A percentile compares a stretch with the other conserved stretches of the same genome.
These are phyloP conservation scores for Fraxinus sp. DNA, from an alignment of 305 asterid species.

Conservation along the genomic window DNA sequence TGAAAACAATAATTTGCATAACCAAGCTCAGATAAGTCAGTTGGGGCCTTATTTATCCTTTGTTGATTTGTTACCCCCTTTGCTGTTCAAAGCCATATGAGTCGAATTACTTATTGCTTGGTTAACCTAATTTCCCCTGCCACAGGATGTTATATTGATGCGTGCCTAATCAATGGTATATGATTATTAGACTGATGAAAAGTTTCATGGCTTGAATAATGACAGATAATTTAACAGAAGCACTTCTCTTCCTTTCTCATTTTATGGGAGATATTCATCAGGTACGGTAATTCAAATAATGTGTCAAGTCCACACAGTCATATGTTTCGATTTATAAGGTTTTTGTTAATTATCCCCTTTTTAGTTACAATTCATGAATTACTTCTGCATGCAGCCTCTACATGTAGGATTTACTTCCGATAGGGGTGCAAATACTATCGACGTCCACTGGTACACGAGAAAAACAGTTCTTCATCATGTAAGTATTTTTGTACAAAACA, in stretches of 20 bases:
- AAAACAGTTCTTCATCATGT: slow-evolving; percentile 83
- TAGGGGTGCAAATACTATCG: slow-evolving; percentile 65
- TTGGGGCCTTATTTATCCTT: background rate
- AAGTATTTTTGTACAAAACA: slow-evolving; percentile 15
- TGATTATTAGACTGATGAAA: background rate
- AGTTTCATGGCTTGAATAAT: background rate
- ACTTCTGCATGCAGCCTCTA: slow-evolving; percentile 54
- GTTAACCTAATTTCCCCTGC: background rate
- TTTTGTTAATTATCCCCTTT: background rate
- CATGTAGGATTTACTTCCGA: slow-evolving; percentile 77
- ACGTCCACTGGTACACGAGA: slow-evolving; percentile 74
- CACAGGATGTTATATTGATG: background rate
- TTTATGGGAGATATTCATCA: slow-evolving; percentile 86
- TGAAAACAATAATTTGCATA: background rate
- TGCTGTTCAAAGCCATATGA: background rate
- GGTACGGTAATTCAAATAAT: slow-evolving; percentile 32
- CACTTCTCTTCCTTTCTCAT: slow-evolving; percentile 84
- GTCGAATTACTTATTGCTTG: background rate
- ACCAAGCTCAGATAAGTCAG: background rate
- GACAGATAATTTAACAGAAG: slow-evolving; percentile 79
- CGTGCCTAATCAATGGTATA: background rate
- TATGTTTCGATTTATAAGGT: background rate
- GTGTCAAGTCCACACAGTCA: background rate
- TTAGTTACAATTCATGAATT: background rate
- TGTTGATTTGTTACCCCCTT: background rate